A percentile compares a stretch with the other conserved stretches of the same genome.
Conservation (phyloP, 371 early-diverging fungal species). For the Batrachochytrium dendrobatidis region DNA sequence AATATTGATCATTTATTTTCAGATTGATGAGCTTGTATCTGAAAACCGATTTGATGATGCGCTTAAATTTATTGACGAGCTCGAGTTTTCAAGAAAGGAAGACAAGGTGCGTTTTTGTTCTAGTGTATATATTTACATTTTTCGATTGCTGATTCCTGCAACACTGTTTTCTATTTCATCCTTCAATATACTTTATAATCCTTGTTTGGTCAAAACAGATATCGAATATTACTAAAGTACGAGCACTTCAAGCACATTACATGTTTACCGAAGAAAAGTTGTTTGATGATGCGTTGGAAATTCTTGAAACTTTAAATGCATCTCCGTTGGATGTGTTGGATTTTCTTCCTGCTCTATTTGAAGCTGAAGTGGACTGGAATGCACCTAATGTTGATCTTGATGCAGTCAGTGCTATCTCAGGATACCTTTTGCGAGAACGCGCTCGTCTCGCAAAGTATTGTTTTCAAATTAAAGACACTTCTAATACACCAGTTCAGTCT, state of each 20-base stretch:
- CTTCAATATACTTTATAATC: not conserved
- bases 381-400: not conserved
- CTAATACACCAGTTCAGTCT: not conserved
- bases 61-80: conserved; percentile 74
- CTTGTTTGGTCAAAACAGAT: conserved; percentile 17
- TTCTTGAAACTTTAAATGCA: conserved; percentile 73
- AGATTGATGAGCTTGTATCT: conserved; percentile 63
- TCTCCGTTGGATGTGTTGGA: conserved; percentile 77
- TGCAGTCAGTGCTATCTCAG: not conserved
- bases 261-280: conserved; percentile 61
- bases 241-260: conserved; percentile 77
- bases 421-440: conserved; percentile 2
- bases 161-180: not conserved
- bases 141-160: not conserved
- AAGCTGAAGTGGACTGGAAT: not conserved
- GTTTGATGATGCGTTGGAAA: conserved; percentile 68
- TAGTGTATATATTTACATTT: not conserved
- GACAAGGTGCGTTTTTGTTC: conserved; percentile 57
- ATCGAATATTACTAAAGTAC: conserved; percentile 51
- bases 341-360: conserved; percentile 61
- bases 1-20: not conserved
- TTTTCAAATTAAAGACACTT: not conserved
- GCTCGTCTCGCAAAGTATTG: conserved; percentile 1
- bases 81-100: conserved; percentile 73
- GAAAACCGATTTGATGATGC: conserved; percentile 77